A percentile compares a stretch with the other conserved stretches of the same genome.
Conservation (phyloP, 805 yeast species). For the Candida ascalaphidarum region DNA sequence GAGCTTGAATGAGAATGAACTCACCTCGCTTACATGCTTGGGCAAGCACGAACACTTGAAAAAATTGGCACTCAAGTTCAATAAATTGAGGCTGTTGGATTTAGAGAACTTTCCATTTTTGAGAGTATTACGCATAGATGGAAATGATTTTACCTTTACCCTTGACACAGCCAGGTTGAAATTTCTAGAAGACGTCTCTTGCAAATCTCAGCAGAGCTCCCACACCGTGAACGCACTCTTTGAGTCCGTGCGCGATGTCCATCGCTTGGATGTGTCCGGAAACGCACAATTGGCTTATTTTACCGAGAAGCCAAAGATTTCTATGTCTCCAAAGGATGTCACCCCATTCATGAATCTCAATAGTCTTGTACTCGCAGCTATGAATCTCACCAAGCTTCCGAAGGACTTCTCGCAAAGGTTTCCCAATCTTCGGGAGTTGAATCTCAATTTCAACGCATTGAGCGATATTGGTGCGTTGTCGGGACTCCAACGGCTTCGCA, state of each 20-base stretch:
- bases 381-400: conserved; percentile 34
- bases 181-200: conserved; percentile 34
- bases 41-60: conserved; percentile 21
- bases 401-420: conserved; percentile 25
- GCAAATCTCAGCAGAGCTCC: conserved; percentile 23
- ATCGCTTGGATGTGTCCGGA: conserved; percentile 34
- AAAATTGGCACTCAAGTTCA: conserved; percentile 29
- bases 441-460: conserved; percentile 42
- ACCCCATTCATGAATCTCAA: conserved; percentile 27
- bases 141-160: conserved; percentile 22
- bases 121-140: conserved; percentile 38
- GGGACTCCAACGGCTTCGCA: conserved; percentile 24
- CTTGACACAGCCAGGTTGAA: conserved; percentile 19
- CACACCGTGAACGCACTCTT: conserved; percentile 11
- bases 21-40: conserved; percentile 13
- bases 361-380: conserved; percentile 37
- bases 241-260: conserved; percentile 15
- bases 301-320: too few species aligned
- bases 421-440: conserved; percentile 39
- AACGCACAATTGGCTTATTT: conserved; percentile 7
- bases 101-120: conserved; percentile 26
- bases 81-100: conserved; percentile 23
- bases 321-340: not conserved
- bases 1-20: conserved; percentile 33
- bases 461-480: conserved; percentile 24